A percentile compares a stretch with the other conserved stretches of the same genome.
These are phyloP conservation scores for Aspergillus uvarum DNA, from an alignment of 2,329 filamentous ascomycete genomes.

Conservation along the genomic window DNA sequence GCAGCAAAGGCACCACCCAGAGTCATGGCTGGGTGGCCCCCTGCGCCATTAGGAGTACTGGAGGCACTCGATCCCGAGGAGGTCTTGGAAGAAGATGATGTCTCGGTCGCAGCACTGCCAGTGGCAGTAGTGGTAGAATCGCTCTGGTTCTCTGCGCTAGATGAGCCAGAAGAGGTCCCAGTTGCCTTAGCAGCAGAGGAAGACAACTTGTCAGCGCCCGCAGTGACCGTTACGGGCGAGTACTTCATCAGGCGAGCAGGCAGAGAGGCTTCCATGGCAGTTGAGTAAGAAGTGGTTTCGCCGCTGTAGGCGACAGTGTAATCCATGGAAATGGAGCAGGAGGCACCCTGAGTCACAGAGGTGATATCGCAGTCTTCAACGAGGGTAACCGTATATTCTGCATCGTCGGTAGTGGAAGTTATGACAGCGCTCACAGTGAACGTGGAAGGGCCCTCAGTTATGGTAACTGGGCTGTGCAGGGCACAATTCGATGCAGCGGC, in stretches of 20 bases:
- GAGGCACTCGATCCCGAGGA: neutral
- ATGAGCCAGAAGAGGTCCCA: neutral
- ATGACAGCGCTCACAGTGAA: slow-evolving; percentile 14
- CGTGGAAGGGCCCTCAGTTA: slow-evolving; percentile 24
- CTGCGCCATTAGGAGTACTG: neutral
- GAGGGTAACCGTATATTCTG: slow-evolving; percentile 9
- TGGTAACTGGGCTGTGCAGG: slow-evolving; percentile 15
- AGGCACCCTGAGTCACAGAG: slow-evolving; percentile 15
- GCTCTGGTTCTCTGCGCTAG: neutral
- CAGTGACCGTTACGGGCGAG: slow-evolving; percentile 16
- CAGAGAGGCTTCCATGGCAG: slow-evolving; percentile 2
- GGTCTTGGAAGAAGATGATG: neutral
- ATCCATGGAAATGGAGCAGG: slow-evolving; percentile 13
- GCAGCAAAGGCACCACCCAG: neutral
- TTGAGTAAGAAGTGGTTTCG: slow-evolving; percentile 4
- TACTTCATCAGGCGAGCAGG: slow-evolving; percentile 14
- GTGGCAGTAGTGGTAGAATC: neutral
- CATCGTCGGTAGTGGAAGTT: slow-evolving; percentile 4
- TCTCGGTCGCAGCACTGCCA: neutral
- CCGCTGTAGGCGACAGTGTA: neutral
- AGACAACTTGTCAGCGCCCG: slow-evolving; percentile 19
- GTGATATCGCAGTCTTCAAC: slow-evolving; percentile 19
- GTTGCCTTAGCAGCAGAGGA: neutral
- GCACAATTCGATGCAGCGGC: slow-evolving; percentile 6
- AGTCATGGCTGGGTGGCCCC: neutral